Base-by-base conservation (phyloP, 495 filamentous ascomycete genomes). In the Penicillium cosmopolitanum region DNA sequence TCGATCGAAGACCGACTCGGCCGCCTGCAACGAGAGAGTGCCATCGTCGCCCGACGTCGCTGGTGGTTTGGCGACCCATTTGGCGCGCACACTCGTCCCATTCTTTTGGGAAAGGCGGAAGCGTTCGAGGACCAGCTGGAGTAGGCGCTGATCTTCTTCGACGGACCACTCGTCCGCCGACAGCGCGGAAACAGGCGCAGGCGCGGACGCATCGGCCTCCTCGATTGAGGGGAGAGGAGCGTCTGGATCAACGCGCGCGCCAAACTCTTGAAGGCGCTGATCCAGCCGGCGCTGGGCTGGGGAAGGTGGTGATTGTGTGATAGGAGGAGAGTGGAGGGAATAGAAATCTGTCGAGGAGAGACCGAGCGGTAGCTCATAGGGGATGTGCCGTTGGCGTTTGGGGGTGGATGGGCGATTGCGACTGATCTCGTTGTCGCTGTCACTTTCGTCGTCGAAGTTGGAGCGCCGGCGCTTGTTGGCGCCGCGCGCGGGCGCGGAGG, bases 21-120 rank as follows among this genome's bases (percentile, higher is more conserved):
- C 88, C 87, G 16, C 88, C 84, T 19, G 79, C 80, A 9, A 86
- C 69, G 66, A 90, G 75, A 51, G 84, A 82, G 72, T 86, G 86
- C 89, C 88, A 93, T 66, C 90, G 73, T 52, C 79, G 77, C 21
- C 87, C 87, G n/a, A 91, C 74, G 58, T 84, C 88, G 18, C 78
- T 77, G n/a, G 84, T 73, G 65, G 89, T 86, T 19, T 72, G 73
- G 67, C 85, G 66, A 18, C 68, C 88, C 56, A 93, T 77, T 61
- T 77, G 83, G 46, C 83, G 77, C 55, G 89, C 89, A 74, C 89
- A 93, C 57, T 92, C 89, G 48, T 91, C 87, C 90, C 89, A 92
- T 56, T 93, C 88, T 53, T 78, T 70, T 86, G 87, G 43, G 84
- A 85, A 23, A 93, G 84, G 60, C 84, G 84, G 51, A 92, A 82